phyloP scores from a whole-genome alignment of 2,329 filamentous ascomycete species.

The Phyllosticta citriasiana region DNA sequence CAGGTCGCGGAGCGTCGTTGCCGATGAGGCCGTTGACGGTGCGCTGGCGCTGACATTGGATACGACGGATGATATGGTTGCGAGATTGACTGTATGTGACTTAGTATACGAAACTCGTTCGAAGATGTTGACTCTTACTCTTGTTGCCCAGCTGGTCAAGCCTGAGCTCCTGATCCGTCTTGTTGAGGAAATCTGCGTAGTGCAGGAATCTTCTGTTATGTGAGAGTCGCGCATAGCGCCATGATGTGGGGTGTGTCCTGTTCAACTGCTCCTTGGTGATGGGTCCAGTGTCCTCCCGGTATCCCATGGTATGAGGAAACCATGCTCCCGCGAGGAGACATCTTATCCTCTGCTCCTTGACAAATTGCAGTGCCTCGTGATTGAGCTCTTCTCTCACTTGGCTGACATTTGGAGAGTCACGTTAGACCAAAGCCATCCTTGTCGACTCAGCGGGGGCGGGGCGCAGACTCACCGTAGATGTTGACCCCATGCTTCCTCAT shows the following conservation, averaged over 20 bases:
- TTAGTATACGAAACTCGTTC: too few relatives aligned
- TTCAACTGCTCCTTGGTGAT: slow-evolving; percentile 33
- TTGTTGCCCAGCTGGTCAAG: slow-evolving; percentile 68
- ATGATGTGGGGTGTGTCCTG: slow-evolving; percentile 44
- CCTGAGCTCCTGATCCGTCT: slow-evolving; percentile 54
- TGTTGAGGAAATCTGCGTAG: slow-evolving; percentile 71
- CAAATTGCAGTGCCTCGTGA: slow-evolving; percentile 86
- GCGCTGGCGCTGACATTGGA: slow-evolving; percentile 72
- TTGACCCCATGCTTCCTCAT: slow-evolving; percentile 89
- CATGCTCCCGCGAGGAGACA: slow-evolving; percentile 82
- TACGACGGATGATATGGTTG: slow-evolving; percentile 81
- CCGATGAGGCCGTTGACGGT: slow-evolving; percentile 38
- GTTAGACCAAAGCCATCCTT: background rate
- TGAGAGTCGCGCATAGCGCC: slow-evolving; percentile 79
- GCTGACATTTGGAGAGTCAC: slow-evolving; percentile 22
- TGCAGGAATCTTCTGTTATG: slow-evolving; percentile 87
- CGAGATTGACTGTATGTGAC: slow-evolving; percentile 58
- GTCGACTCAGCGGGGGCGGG: background rate
- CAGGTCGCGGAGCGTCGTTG: slow-evolving; percentile 36
- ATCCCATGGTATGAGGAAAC: slow-evolving; percentile 56
- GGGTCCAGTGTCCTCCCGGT: slow-evolving; percentile 37
- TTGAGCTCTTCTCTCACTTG: slow-evolving; percentile 88
- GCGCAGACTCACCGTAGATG: slow-evolving; percentile 51
- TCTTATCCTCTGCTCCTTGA: slow-evolving; percentile 91
- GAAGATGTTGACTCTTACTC: slow-evolving; percentile 34